These are phyloP conservation scores for Colletotrichum noveboracense DNA, from an alignment of 2,329 filamentous ascomycete species.

Conservation along the genomic window DNA sequence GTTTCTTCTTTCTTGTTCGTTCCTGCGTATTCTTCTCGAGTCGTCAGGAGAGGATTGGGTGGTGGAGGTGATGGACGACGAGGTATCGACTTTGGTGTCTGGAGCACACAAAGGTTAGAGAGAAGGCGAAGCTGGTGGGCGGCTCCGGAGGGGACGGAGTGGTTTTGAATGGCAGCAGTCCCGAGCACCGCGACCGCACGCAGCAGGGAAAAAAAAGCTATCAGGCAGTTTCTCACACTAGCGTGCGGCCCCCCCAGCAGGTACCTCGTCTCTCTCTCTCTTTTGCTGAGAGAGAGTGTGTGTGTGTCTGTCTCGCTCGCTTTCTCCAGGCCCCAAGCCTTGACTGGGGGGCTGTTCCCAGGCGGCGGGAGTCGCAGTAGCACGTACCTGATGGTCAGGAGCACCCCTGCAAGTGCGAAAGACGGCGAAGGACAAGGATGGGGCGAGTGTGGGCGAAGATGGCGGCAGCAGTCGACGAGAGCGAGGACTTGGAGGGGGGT, in stretches of 20 bases:
- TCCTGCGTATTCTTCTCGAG: constrained; percentile 2
- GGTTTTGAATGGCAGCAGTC: constrained; percentile 21
- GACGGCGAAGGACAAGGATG: not conserved
- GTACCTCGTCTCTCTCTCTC: not conserved
- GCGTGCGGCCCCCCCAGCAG: not conserved
- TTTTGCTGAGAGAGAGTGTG: not conserved
- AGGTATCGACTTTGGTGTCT: constrained; percentile 18
- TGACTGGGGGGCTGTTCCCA: constrained; percentile 10
- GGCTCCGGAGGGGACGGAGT: constrained; percentile 22
- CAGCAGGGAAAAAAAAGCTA: constrained; percentile 18
- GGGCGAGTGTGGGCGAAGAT: not conserved
- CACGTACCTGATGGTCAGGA: constrained; percentile 22
- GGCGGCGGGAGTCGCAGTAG: constrained; percentile 17
- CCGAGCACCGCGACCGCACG: constrained; percentile 12
- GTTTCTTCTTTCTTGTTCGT: not conserved
- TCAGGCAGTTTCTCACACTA: not conserved
- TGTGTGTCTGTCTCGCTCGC: not conserved
- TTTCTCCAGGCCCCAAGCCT: not conserved
- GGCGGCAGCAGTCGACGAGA: not conserved
- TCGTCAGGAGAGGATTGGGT: not conserved
- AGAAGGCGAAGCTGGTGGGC: constrained; percentile 4
- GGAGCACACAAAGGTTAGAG: constrained; percentile 19
- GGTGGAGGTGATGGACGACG: not conserved
- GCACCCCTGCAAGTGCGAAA: constrained; percentile 10
- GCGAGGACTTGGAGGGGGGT: not conserved